Percentiles rank a stretch among this genome's conserved stretches.
These are phyloP conservation scores for Paecilomyces dactylethromorphus DNA, from an alignment of 2,329 filamentous ascomycete genomes.

Conservation along the genomic window DNA sequence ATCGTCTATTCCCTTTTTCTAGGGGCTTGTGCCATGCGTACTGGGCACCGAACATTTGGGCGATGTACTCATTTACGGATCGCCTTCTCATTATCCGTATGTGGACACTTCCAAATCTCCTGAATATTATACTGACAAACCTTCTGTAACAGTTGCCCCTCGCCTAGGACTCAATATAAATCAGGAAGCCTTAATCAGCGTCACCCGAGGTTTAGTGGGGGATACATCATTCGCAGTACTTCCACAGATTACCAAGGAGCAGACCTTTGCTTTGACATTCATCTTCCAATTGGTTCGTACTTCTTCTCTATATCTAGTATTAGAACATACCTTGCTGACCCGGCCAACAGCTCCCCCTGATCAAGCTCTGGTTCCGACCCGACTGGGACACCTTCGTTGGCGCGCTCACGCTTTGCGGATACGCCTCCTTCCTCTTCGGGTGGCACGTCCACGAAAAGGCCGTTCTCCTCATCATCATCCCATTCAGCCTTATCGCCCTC, in stretches of 20 bases:
- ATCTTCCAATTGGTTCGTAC: constrained; percentile 63
- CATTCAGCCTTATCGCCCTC: constrained; percentile 86
- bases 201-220: constrained; percentile 86
- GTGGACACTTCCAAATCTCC: constrained; percentile 20
- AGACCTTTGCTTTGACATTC: constrained; percentile 77
- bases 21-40: constrained; percentile 93
- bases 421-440: constrained; percentile 92
- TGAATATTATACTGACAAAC: constrained; percentile 19
- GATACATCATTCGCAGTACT: constrained; percentile 92
- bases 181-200: constrained; percentile 70
- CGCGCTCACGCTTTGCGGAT: constrained; percentile 85
- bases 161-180: constrained; percentile 70
- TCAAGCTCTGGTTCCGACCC: constrained; percentile 74
- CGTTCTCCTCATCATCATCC: constrained; percentile 86
- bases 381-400: constrained; percentile 88
- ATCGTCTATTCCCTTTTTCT: constrained; percentile 86
- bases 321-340: constrained; percentile 10
- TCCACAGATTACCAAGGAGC: constrained; percentile 72
- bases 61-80: constrained; percentile 88
- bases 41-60: constrained; percentile 97
- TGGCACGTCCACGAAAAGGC: constrained; percentile 99
- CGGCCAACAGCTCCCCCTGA: constrained; percentile 55
- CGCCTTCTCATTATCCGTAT: constrained; percentile 72
- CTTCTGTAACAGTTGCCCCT: constrained; percentile 61
- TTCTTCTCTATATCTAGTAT: constrained; percentile 5